Evolutionary conservation across 306 rosid species (phyloP).

Genomic region (Quillaja saponaria): DNA sequence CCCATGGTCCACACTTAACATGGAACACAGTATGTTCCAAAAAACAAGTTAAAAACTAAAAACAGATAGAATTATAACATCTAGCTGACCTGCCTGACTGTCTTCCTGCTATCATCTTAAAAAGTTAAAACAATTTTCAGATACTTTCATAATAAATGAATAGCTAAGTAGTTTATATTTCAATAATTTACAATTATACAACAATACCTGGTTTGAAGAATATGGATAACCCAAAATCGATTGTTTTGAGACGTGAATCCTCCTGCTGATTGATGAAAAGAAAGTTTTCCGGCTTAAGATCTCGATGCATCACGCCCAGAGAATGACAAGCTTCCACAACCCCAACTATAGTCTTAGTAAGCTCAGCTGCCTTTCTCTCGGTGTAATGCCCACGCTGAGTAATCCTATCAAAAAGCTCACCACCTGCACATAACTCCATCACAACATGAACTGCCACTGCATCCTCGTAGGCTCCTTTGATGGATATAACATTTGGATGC

Average conservation of each 20-base stretch:
- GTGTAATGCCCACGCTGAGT: slow-evolving; percentile 91
- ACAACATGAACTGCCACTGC: slow-evolving; percentile 91
- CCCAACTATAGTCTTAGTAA: slow-evolving; percentile 87
- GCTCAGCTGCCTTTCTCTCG: slow-evolving; percentile 93
- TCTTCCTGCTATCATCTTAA: too few species aligned
- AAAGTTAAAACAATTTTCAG: too few species aligned
- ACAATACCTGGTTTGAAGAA: slow-evolving; percentile 95
- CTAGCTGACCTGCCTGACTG: too few species aligned
- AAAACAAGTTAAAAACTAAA: too few species aligned
- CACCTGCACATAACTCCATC: slow-evolving; percentile 97
- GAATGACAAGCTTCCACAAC: slow-evolving; percentile 96
- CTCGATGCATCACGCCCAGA: slow-evolving; percentile 94
- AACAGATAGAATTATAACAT: too few species aligned
- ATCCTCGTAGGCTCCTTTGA: slow-evolving; percentile 95
- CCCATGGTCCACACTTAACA: too few species aligned
- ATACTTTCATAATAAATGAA: too few species aligned
- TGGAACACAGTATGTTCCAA: too few species aligned
- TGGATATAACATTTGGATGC: slow-evolving; percentile 88
- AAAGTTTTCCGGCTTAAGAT: slow-evolving; percentile 97
- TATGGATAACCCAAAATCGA: slow-evolving; percentile 89
- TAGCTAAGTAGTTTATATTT: too few species aligned
- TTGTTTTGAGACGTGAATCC: slow-evolving; percentile 94
- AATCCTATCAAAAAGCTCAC: slow-evolving; percentile 96
- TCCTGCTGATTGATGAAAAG: slow-evolving; percentile 81
- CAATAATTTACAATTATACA: too few species aligned